A percentile compares a stretch with the other conserved stretches of the same genome.
Conservation (phyloP, 1,284 basidiomycete species). For the Trichosporon coremiiforme region DNA sequence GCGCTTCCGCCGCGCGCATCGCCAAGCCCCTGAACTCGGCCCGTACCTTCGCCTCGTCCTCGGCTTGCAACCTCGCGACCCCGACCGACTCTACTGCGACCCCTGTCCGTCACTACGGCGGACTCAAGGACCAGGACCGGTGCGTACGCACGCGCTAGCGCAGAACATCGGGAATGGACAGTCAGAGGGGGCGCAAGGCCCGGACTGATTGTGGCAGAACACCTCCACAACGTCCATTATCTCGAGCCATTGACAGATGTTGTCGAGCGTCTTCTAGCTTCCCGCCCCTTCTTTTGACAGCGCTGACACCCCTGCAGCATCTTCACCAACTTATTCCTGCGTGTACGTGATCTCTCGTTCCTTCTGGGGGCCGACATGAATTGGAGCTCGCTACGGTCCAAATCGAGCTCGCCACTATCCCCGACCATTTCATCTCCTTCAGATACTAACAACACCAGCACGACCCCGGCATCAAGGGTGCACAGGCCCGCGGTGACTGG, state of each 20-base stretch:
- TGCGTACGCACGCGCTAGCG: conserved; percentile 2
- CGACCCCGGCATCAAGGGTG: conserved; percentile 70
- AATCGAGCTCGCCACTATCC: too few species aligned
- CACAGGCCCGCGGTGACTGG: conserved; percentile 92
- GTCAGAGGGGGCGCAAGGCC: background rate
- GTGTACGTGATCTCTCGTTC: background rate
- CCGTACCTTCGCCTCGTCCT: conserved; percentile 25
- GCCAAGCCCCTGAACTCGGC: conserved; percentile 10
- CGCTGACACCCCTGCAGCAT: background rate
- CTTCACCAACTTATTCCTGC: background rate
- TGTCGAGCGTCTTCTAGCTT: background rate
- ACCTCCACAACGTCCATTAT: background rate
- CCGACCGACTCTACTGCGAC: conserved; percentile 62
- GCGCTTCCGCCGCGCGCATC: conserved; percentile 10
- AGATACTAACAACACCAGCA: background rate
- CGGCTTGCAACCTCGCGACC: conserved; percentile 64
- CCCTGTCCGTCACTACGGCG: conserved; percentile 82
- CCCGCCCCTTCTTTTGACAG: background rate
- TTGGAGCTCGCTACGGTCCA: background rate
- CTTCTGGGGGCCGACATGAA: background rate
- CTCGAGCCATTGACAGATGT: background rate
- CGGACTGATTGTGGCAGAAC: conserved; percentile 7
- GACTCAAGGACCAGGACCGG: conserved; percentile 88
- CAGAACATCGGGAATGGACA: background rate
- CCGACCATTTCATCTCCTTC: background rate